phyloP scores from a whole-genome alignment of 2,329 filamentous ascomycete species.

The Cadophora gregata region DNA sequence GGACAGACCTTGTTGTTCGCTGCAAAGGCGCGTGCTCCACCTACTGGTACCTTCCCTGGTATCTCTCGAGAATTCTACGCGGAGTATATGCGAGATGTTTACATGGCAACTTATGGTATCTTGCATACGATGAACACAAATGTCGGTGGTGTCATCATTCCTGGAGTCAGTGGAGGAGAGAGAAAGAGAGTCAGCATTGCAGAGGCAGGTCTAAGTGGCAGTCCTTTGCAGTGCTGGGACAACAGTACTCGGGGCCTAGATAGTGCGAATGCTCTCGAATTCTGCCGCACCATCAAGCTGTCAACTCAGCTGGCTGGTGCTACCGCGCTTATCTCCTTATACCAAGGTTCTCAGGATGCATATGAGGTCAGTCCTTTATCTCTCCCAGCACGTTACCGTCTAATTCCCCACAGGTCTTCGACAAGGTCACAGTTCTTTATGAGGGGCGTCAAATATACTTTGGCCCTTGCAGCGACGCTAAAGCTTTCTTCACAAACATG shows the following conservation, averaged over 20 bases:
- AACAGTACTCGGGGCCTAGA: slow-evolving; percentile 77
- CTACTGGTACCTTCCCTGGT: slow-evolving; percentile 50
- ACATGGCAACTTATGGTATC: slow-evolving; percentile 74
- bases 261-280: slow-evolving; percentile 74
- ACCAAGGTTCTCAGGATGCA: slow-evolving; percentile 71
- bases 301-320: slow-evolving; percentile 68
- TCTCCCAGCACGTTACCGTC: not conserved
- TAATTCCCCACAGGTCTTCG: slow-evolving; percentile 53
- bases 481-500: slow-evolving; percentile 69
- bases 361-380: slow-evolving; percentile 54
- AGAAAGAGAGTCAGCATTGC: slow-evolving; percentile 81
- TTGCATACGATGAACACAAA: slow-evolving; percentile 73
- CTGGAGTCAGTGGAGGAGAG: slow-evolving; percentile 71
- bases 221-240: slow-evolving; percentile 74
- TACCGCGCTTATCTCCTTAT: slow-evolving; percentile 70
- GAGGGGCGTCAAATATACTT: slow-evolving; percentile 75
- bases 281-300: slow-evolving; percentile 68
- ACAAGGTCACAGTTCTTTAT: slow-evolving; percentile 71
- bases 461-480: slow-evolving; percentile 66
- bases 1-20: slow-evolving; percentile 76
- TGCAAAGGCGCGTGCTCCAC: slow-evolving; percentile 68
- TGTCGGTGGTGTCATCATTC: slow-evolving; percentile 73
- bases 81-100: slow-evolving; percentile 53
- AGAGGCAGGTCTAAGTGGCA: slow-evolving; percentile 66
- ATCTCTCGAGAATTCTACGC: slow-evolving; percentile 55